These are phyloP conservation scores for Rutstroemia sp. DNA, from an alignment of 2,329 filamentous ascomycete species.

Conservation along the genomic window DNA sequence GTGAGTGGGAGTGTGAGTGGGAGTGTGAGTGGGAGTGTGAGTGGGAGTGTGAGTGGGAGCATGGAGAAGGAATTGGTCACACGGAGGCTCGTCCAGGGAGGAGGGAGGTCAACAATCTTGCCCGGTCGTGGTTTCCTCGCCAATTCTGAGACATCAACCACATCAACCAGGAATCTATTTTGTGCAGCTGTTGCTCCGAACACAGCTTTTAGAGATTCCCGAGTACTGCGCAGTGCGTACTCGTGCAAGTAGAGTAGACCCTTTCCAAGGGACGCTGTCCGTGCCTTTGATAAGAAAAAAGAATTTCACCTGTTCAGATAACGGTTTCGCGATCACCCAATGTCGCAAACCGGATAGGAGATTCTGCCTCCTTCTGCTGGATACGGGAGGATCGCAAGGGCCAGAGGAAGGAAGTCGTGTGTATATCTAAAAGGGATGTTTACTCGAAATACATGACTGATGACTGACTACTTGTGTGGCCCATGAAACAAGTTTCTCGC, in stretches of 20 bases:
- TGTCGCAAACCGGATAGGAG: no score
- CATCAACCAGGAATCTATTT: conserved; percentile 7
- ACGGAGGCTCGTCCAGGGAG: conserved; percentile 1
- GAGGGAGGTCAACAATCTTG: neutral
- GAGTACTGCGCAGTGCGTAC: neutral
- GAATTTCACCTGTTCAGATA: neutral
- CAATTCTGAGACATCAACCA: conserved; percentile 17
- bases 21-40: no score
- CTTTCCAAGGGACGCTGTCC: neutral
- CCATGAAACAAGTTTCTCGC: neutral
- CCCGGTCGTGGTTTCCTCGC: conserved; percentile 3
- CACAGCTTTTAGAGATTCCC: neutral
- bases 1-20: no score
- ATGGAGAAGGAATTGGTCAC: neutral
- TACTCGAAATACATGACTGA: neutral
- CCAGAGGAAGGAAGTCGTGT: no score
- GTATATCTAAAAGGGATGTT: no score
- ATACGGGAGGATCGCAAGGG: no score
- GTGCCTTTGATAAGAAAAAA: neutral
- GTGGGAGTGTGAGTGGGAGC: no score
- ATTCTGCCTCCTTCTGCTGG: no score
- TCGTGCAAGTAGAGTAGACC: neutral
- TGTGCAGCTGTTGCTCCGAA: conserved; percentile 13
- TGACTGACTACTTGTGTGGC: neutral
- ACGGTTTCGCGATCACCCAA: no score